Base-by-base conservation (phyloP, 176 grass and related monocot species). In the Triticum dicoccoides region DNA sequence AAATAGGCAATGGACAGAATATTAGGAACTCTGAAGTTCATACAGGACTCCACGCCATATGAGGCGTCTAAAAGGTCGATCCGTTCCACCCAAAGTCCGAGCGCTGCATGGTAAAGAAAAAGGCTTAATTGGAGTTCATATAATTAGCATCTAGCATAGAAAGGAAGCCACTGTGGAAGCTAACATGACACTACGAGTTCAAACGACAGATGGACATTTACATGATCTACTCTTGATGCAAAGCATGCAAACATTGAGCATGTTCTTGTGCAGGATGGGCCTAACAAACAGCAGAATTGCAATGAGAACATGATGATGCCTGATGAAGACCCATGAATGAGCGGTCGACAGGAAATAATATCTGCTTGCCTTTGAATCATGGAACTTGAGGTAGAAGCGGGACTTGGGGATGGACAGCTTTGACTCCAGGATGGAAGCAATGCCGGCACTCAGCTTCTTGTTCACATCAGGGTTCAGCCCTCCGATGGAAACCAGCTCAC, bases 221-320 rank as follows among this genome's bases (percentile, higher is more conserved):
- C 86, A 94, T 78, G 81, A 92, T 87, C 83, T 96, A 94, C 76
- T 94, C 89, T 85, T 99, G 92, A 99, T 96, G 97, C 91, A 96
- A 91, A 93, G 94, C 97, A 91, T 96, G 94, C 89, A 96, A 96
- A 90, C 88, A 96, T 65, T 96, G 94, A 91, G 90, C 90, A 94
- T 92, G 63, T 86, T 98, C 94, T 92, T 96, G 94, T 90, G 94
- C 90, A 65, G 77, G 92, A 91, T 93, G 76, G 69, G 85, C 92
- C 90, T 99, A 96, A 89, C 90, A 93, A 92, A 91, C 42, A 89
- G 37, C 71, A 98, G 73, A 85, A 61, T 37, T 69, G n/a, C 80
- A 61, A 94, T 95, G 77, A 94, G 91, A 83, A 85, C 17, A 59
- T 47, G 69, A 59, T 2, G 15, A 72, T 51, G 70, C 33, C 33